Conservation (phyloP, 257 asterid species). For the Solanum chilense region DNA sequence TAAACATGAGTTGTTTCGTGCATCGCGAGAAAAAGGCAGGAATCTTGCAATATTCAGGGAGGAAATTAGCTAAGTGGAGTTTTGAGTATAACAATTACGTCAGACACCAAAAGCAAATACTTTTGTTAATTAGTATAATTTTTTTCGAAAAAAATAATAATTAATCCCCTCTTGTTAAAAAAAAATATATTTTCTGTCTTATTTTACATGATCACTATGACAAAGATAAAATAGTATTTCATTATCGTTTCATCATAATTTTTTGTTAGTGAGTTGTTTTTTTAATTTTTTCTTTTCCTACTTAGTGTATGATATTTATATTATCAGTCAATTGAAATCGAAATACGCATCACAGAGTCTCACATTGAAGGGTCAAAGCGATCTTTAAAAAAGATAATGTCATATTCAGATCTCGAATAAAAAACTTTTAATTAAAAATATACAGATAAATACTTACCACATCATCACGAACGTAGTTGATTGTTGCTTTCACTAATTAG, state of each 20-base stretch:
- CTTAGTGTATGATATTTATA: neutral
- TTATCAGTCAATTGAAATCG: neutral
- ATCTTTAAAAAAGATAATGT: neutral
- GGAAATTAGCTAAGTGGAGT: neutral
- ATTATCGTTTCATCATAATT: neutral
- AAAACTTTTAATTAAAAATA: fast-evolving
- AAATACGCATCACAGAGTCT: neutral
- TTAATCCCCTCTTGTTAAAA: too few relatives aligned
- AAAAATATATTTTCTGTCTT: neutral
- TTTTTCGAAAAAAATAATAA: too few relatives aligned
- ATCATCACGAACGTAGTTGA: neutral
- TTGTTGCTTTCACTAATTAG: neutral
- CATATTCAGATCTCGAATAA: neutral
- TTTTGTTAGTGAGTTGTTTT: neutral
- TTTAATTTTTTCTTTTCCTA: neutral
- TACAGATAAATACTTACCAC: neutral
- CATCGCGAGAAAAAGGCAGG: neutral
- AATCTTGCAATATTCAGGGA: neutral
- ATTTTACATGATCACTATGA: neutral
- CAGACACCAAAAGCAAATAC: neutral
- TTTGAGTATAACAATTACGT: neutral
- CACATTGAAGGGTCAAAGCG: neutral
- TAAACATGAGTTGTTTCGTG: neutral
- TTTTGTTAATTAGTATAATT: too few relatives aligned
- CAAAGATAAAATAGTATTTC: neutral